phyloP scores from a whole-genome alignment of 208 protist species.

The Wallacemonas sp. region DNA sequence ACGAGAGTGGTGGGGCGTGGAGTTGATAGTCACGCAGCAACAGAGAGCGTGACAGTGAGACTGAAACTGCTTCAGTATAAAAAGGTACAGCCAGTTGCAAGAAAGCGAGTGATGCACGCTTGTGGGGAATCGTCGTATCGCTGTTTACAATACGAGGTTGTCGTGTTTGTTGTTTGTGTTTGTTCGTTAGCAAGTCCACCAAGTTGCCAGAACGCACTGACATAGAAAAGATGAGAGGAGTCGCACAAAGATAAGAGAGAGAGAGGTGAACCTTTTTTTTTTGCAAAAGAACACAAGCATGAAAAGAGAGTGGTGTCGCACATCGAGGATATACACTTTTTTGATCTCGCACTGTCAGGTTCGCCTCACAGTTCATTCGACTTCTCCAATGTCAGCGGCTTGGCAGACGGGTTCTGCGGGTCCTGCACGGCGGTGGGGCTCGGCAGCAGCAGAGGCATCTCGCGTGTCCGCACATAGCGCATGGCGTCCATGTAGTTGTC shows the following conservation, averaged over 20 bases:
- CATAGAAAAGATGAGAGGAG: too few species aligned
- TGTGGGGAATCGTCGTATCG: too few species aligned
- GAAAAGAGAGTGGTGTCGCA: neutral
- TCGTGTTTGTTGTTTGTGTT: neutral
- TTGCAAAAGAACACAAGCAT: conserved; percentile 6
- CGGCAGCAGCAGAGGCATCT: neutral
- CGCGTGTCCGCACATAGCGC: conserved; percentile 8
- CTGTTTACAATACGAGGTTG: too few species aligned
- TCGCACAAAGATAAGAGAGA: too few species aligned
- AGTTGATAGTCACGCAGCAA: too few species aligned
- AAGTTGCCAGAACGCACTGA: too few species aligned
- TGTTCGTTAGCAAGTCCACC: neutral
- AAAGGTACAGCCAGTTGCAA: too few species aligned
- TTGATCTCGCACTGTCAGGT: too few species aligned
- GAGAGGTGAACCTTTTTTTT: neutral
- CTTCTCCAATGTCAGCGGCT: neutral
- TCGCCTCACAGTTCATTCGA: neutral
- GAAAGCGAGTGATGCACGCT: too few species aligned
- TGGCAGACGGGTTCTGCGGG: neutral
- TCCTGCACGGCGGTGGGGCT: neutral
- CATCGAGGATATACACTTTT: neutral
- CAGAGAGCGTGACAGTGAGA: too few species aligned
- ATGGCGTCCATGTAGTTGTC: conserved; percentile 43
- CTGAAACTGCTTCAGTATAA: too few species aligned
- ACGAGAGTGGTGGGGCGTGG: too few species aligned